Evolutionary conservation across 192 early-diverging fungal species (phyloP), one percentile per base, ranked within the genome.

Genomic region (Coemansia sp.): DNA sequence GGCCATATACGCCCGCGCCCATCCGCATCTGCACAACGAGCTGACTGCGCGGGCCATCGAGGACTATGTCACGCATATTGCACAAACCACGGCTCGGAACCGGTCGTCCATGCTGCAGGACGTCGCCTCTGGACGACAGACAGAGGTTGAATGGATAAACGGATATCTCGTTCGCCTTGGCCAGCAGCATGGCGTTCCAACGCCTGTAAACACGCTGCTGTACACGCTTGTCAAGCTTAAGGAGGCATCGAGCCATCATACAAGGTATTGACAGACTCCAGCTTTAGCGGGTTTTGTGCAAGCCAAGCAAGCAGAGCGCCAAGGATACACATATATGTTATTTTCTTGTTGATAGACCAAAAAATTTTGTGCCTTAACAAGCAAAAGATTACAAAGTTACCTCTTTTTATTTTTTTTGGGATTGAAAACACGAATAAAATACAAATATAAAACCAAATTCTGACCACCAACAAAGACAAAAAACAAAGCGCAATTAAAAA

Each of bases 81-180:
- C 77, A 1, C 66, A 72, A 10, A 69, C 61, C 6, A 67, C 84
- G 0, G 81, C 79, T 4, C 58, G 62, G 11, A 87, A 85, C 28
- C 72, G 77, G 3, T 83, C 78, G 27, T 71, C 78, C 14, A 87
- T 87, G 68, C 63, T 83, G n/a, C 75, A 78, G 62, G 83, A 83
- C 14, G 60, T 83, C 0, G 20, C 29, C 2, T 53, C 68, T 25
- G 78, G 81, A 30, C 54, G 67, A 10, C 74, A 63, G 36, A 87
- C 84, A 0, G 64, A 85, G 59, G 69, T 82, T 30, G 83, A 84
- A 49, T 87, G 81, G 66, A 77, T 85, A 62, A 85, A 82, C 54
- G 85, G 85, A 6, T 83, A 83, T 49, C 46, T 88, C 24, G 75
- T 83, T 11, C 65, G 71, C 4, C 58, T 78, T 30, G 86, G 75